phyloP scores from a whole-genome alignment of 164 flowering plant genomes.

The Kingdonia uniflora region DNA sequence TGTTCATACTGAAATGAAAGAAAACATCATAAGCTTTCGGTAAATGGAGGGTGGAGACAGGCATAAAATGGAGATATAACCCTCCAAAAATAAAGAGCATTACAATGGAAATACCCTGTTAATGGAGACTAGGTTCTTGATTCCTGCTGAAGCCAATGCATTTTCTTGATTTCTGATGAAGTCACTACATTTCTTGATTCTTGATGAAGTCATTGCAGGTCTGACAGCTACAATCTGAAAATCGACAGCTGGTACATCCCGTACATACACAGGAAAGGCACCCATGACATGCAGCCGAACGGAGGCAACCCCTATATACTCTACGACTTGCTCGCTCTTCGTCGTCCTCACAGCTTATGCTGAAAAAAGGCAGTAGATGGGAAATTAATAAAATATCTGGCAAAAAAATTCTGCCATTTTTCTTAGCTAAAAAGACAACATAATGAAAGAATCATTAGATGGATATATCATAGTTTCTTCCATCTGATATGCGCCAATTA shows the following conservation, averaged over 20 bases:
- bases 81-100: too few species aligned
- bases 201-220: slow-evolving; percentile 68
- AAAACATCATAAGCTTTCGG: too few species aligned
- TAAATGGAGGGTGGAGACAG: too few species aligned
- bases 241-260: slow-evolving; percentile 75
- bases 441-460: too few species aligned
- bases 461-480: too few species aligned
- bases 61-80: too few species aligned
- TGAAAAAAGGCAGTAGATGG: slow-evolving; percentile 16
- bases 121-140: too few species aligned
- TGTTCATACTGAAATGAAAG: too few species aligned
- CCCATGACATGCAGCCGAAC: slow-evolving; percentile 63
- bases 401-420: too few species aligned
- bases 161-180: too few species aligned
- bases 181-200: slow-evolving; percentile 38
- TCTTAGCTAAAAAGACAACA: too few species aligned
- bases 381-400: neutral
- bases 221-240: slow-evolving; percentile 84
- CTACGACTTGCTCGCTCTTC: slow-evolving; percentile 79
- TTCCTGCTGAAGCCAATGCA: slow-evolving; percentile 58
- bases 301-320: slow-evolving; percentile 62
- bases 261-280: slow-evolving; percentile 87
- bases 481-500: too few species aligned
- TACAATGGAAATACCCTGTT: slow-evolving; percentile 1
- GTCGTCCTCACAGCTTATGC: slow-evolving; percentile 57